Base-by-base conservation (phyloP, 2,329 filamentous ascomycete genomes). In the Apiospora malaysiana region DNA sequence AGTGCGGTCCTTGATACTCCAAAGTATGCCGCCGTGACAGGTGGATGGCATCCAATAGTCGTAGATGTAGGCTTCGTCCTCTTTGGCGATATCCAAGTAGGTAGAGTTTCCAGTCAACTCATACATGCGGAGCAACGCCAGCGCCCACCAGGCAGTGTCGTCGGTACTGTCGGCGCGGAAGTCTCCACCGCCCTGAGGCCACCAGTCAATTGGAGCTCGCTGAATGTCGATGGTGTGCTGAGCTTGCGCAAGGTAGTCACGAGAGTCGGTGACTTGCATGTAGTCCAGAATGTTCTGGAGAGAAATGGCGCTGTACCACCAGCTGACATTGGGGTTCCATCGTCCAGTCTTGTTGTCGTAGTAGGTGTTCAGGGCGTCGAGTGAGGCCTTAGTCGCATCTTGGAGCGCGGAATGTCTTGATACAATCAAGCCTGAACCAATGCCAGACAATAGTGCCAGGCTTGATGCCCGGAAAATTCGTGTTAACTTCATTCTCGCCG, bases 71-170 rank as follows among this genome's bases (percentile, higher is more conserved):
- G 84, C 81, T 70, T 86, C 87, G 47, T 87, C 82, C 5, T 80
- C 75, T 66, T 80, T 81, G 1, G 86, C 85, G 4, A 82, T 80
- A 65, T 84, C 75, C 14, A 87, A 82, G 72, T 86, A 87, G 46
- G 79, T 82, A 0, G 71, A 43, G 27, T 87, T 78, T 0, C 80
- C 77, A 0, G 85, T 87, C 18, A 85, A 77, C 75, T 87, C 83
- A 74, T 83, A 87, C 4, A 84, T 78, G 27, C 83, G 81, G 25
- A 86, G 83, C 82, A 85, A 83, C 8, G 82, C 86, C 70, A 87
- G 80, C 8, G 82, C 85, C 86, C 86, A 88, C 86, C 86, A 87
- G 21, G 84, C 81, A 73, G 85, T 84, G 73, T 87, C 86, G 42
- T 78, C 78, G n/a, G 82, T 83, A 69, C 79, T 81, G 69, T 82